Evolutionary conservation across 495 filamentous ascomycete genomes (phyloP), one percentile per base, ranked within the genome.

Genomic region (Niebla homalea): DNA sequence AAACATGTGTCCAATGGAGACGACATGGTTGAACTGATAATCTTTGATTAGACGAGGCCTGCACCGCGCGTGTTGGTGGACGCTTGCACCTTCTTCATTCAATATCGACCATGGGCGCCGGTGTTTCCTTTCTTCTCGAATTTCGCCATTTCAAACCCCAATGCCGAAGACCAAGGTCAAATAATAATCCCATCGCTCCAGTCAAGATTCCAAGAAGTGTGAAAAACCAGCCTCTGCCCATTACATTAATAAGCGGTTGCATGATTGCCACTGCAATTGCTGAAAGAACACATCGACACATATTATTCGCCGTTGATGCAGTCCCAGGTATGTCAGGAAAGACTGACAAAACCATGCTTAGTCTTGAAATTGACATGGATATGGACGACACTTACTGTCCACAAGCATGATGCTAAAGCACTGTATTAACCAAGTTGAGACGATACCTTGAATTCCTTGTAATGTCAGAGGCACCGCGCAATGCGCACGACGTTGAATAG

Each of bases 391-490:
- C 39, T 22, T 15, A 42, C 39, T 45, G 47, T 68, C 66, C 35
- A 67, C 55, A 1, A 68, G 41, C 19, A 68, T 36, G 12, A 55
- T 58, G 36, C 63, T 64, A 42, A 41, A 53, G 3, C 26, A 47
- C 19, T 51, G 26, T 4, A 37, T 20, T 11, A 44, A 37, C n/a
- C 48, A 52, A 5, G 35, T 41, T 15, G 37, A 43, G 15, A 52
- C 16, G 2, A 41, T n/a, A 7, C 50, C 50, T 45, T 46, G 43
- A 5, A 81, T 55, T 52, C 80, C 81, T 0, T 73, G 65, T 5
- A 83, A 52, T 0, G 81, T 64, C 0, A 83, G 60, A 1, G 74
- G 75, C 0, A 68, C 73, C 1, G 66, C 68, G 0, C 80, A 57
- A 39, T 66, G 67, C 0, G 67, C 63, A 45, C 67, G 63, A 22